phyloP scores from a whole-genome alignment of 2,329 filamentous ascomycete genomes.

The Cercospora beticola region DNA sequence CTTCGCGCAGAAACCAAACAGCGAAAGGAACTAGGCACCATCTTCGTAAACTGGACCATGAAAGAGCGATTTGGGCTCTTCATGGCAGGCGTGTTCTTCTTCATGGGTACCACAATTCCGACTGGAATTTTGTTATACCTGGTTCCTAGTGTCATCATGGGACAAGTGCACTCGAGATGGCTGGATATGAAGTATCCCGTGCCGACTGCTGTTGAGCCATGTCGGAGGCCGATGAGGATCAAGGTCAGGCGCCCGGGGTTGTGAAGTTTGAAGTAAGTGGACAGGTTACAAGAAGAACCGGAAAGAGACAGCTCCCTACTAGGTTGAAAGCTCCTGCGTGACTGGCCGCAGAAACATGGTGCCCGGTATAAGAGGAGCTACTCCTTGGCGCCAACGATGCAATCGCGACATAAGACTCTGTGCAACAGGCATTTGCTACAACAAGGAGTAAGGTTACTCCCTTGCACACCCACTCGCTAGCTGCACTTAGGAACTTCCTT shows the following conservation, averaged over 20 bases:
- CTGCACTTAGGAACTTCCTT: too few species aligned
- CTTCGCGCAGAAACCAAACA: background rate
- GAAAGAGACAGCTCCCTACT: background rate
- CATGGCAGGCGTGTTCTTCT: constrained; percentile 37
- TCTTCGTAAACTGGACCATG: constrained; percentile 14
- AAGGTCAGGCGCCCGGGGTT: constrained; percentile 25
- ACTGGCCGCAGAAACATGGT: too few species aligned
- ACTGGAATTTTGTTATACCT: constrained; percentile 46
- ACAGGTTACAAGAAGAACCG: background rate
- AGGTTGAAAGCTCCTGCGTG: background rate
- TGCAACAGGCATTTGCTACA: too few species aligned
- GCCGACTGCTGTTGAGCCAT: constrained; percentile 27
- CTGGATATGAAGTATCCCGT: constrained; percentile 32
- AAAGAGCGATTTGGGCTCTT: constrained; percentile 31
- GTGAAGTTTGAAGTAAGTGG: background rate
- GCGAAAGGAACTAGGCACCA: background rate
- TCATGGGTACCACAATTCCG: constrained; percentile 40
- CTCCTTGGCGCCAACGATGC: too few species aligned
- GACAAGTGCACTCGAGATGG: constrained; percentile 27
- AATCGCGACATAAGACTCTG: too few species aligned
- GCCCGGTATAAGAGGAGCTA: too few species aligned
- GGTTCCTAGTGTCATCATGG: constrained; percentile 24
- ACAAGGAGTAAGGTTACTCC: too few species aligned
- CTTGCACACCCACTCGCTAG: too few species aligned
- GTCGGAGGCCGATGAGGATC: constrained; percentile 30